Base-by-base conservation (phyloP, 139 green algal species). In the Chlamydomonas sp. region DNA sequence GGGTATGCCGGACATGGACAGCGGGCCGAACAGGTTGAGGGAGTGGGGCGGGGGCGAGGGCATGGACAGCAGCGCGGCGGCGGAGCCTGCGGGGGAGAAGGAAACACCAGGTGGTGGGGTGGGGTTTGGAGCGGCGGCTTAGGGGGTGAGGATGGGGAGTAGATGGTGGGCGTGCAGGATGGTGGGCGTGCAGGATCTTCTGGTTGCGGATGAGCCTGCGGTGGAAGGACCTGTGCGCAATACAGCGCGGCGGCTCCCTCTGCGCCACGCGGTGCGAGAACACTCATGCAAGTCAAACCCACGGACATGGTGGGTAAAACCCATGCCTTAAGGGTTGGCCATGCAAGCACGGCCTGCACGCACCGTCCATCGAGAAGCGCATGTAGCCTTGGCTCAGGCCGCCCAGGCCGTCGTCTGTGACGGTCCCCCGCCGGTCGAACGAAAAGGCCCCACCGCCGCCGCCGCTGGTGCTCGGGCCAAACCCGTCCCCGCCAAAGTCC, bases 11-110 rank as follows among this genome's bases (percentile, higher is more conserved):
- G 31, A 49, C 31, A 49, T 49, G 31, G 31, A 49, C 49, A 87
- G 72, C 4, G 73, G 18, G 8, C 83, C 83, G 31, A 87, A 87
- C 73, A 87, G 63, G 17, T 16, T 49, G 59, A 12, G 60, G n/a
- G 73, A 63, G 83, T 80, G 73, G 12, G 83, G 83, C 63, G 63
- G 83, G 63, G 83, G 83, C 83, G 83, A 87, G 12, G 83, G 83
- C 76, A 87, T 59, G 60, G 62, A 16, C 15, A 87, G 83, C 62
- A 87, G 49, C 62, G 74, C 75, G 73, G 73, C 73, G 63, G 83
- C 63, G n/a, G 72, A 87, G 83, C 83, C 83, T 49, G 80, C 83
- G 1, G 80, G 8, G 31, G 83, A 87, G 20, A 49, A 49, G 31
- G 31, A 49, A 49, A 49, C 31, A 49, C 31, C 31, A 49, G 31